Evolutionary conservation across 2,329 filamentous ascomycete species (phyloP), one percentile per base, ranked within the genome.

Genomic region (Lomentospora prolificans): DNA sequence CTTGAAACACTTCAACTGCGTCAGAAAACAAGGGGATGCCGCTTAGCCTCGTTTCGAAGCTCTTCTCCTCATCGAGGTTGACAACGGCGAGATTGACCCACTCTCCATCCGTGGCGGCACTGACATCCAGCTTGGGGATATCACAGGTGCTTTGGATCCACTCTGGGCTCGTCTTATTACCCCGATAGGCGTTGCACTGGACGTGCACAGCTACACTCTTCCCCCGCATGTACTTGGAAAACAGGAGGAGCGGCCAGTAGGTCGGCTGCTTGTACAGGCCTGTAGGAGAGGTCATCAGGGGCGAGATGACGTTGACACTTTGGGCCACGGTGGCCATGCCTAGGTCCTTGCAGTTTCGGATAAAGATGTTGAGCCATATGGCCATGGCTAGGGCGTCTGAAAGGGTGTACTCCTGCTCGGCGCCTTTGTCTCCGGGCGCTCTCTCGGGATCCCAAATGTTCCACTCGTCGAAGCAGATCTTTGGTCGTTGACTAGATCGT

Each of bases 381-480:
- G 75, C 76, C 0, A 86, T 82, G 2, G 81, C 82, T 3, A 86
- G 68, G 0, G 81, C 81, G 61, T 86, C 82, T 1, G 79, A 84
- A 2, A 86, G 72, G 0, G 81, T 85, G 64, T 86, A 84, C 55
- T 67, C 68, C 62, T 86, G 82, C 65, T 86, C 82, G 0, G 80
- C 83, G 2, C 83, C 83, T 33, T 75, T 67, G 58, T 83, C 80
- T 1, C 83, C 82, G 0, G 81, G 80, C 1, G 82, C 82, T 3
- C 82, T 75, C 19, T 75, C 67, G 0, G 82, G 81, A 61, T 84
- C 81, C 83, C 83, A 86, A 4, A 86, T 81, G 62, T 86, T 86
- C 83, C 83, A 86, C 61, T 86, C 82, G 61, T 86, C 83, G 64
- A 86, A 86, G 68, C 82, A 86, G 61, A 86, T 85, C 2, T 74